Conservation (phyloP, 139 green algal species). For the Micractinium conductrix region DNA sequence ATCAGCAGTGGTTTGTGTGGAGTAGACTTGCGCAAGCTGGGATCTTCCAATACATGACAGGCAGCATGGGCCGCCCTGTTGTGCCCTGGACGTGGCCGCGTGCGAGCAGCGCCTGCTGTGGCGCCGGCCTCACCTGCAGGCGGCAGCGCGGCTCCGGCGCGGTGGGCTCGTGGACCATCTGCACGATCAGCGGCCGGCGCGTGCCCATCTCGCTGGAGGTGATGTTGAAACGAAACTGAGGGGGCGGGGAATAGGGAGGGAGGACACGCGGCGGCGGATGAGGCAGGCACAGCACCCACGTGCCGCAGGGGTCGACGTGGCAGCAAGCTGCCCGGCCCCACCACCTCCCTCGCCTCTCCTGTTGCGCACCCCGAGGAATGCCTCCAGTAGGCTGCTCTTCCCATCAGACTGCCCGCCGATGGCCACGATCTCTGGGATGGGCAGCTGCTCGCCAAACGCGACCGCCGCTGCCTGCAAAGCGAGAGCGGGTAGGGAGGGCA, state of each 20-base stretch:
- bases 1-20: too few relatives aligned
- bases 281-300: too few relatives aligned
- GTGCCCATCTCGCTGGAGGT: constrained; percentile 94
- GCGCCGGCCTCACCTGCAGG: constrained; percentile 69
- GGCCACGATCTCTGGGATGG: constrained; percentile 94
- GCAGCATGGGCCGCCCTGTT: too few relatives aligned
- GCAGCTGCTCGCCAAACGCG: constrained; percentile 78
- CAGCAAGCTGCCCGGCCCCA: too few relatives aligned
- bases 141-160: constrained; percentile 79
- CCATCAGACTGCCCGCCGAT: constrained; percentile 93
- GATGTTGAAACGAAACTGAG: constrained; percentile 91
- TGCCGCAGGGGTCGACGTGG: too few relatives aligned
- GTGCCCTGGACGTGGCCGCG: too few relatives aligned
- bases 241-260: not conserved
- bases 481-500: too few relatives aligned
- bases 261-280: not conserved
- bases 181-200: constrained; percentile 80
- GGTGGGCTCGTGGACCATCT: constrained; percentile 73
- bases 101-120: not conserved
- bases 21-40: too few relatives aligned
- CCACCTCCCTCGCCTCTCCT: not conserved
- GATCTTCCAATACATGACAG: too few relatives aligned
- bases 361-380: constrained; percentile 84
- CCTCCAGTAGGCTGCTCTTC: constrained; percentile 90
- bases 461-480: constrained; percentile 70